phyloP scores from a whole-genome alignment of 2,329 filamentous ascomycete genomes.

The Fusarium tricinctum region DNA sequence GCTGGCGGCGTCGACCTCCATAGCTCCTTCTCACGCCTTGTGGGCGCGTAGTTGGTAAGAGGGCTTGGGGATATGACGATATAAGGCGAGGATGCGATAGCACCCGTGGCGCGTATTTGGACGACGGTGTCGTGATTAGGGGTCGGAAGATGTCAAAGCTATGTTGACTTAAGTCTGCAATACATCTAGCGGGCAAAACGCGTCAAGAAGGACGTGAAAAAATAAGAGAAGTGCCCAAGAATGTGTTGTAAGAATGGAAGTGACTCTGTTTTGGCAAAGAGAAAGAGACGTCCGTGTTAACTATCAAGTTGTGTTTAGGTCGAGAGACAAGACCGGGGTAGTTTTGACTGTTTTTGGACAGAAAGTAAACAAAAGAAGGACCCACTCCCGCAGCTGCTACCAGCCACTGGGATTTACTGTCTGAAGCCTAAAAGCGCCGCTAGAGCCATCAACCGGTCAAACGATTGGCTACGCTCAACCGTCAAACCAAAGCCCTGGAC shows the following conservation, averaged over 20 bases:
- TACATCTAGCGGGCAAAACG: slow-evolving; percentile 33
- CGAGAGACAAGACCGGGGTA: slow-evolving; percentile 32
- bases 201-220: slow-evolving; percentile 35
- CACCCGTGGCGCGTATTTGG: slow-evolving; percentile 44
- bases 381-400: slow-evolving; percentile 28
- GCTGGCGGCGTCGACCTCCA: slow-evolving; percentile 59
- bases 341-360: slow-evolving; percentile 50
- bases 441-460: neutral
- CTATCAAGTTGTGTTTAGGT: slow-evolving; percentile 44
- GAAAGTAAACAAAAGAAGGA: slow-evolving; percentile 54
- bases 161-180: slow-evolving; percentile 23
- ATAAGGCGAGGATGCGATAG: slow-evolving; percentile 39
- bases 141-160: slow-evolving; percentile 41
- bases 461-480: slow-evolving; percentile 13
- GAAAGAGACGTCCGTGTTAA: slow-evolving; percentile 36
- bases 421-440: slow-evolving; percentile 7
- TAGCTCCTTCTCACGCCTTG: slow-evolving; percentile 52
- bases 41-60: slow-evolving; percentile 36
- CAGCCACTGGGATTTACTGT: slow-evolving; percentile 23
- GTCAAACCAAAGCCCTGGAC: slow-evolving; percentile 16
- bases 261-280: slow-evolving; percentile 25
- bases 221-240: slow-evolving; percentile 23
- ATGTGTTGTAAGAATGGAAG: slow-evolving; percentile 33
- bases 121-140: slow-evolving; percentile 26
- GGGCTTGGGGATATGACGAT: slow-evolving; percentile 39